These are phyloP conservation scores for Tulasnella sp. DNA, from an alignment of 768 basidiomycete genomes.

Conservation along the genomic window DNA sequence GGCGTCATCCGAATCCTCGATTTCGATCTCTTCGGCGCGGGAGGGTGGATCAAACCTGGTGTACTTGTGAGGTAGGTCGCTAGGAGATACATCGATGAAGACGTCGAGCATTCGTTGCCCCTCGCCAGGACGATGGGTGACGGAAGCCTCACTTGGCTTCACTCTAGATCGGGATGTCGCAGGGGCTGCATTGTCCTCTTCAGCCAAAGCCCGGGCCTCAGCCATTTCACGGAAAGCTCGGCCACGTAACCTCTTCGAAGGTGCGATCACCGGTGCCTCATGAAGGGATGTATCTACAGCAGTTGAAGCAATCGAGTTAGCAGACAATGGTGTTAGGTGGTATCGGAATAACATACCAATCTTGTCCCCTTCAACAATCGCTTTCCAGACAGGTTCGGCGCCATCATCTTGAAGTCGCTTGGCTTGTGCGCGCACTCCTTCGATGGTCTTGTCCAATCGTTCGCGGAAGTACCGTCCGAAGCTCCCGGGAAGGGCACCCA, in stretches of 20 bases:
- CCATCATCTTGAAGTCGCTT: slow-evolving; percentile 65
- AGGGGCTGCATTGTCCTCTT: slow-evolving; percentile 27
- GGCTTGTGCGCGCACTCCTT: slow-evolving; percentile 59
- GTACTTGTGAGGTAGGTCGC: slow-evolving; percentile 2
- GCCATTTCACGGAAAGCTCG: slow-evolving; percentile 60
- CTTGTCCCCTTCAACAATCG: slow-evolving; percentile 60
- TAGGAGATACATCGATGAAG: slow-evolving; percentile 30
- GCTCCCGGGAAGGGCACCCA: slow-evolving; percentile 57
- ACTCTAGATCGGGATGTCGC: neutral
- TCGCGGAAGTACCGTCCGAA: slow-evolving; percentile 87
- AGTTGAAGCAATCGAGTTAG: neutral
- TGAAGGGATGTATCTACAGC: slow-evolving; percentile 18
- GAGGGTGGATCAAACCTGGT: neutral
- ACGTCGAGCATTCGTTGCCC: slow-evolving; percentile 27
- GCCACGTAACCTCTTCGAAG: slow-evolving; percentile 66
- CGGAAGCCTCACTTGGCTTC: neutral
- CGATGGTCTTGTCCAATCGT: slow-evolving; percentile 61
- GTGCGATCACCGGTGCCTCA: slow-evolving; percentile 34
- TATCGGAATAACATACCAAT: slow-evolving; percentile 44
- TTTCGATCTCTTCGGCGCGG: neutral
- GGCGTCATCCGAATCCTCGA: neutral
- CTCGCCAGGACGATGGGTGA: slow-evolving; percentile 1
- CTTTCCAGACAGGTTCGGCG: slow-evolving; percentile 53
- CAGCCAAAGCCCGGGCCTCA: slow-evolving; percentile 37
- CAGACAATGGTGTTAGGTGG: neutral